Conservation (phyloP, 176 grass and related monocot species). For the Rhynchospora breviuscula region DNA sequence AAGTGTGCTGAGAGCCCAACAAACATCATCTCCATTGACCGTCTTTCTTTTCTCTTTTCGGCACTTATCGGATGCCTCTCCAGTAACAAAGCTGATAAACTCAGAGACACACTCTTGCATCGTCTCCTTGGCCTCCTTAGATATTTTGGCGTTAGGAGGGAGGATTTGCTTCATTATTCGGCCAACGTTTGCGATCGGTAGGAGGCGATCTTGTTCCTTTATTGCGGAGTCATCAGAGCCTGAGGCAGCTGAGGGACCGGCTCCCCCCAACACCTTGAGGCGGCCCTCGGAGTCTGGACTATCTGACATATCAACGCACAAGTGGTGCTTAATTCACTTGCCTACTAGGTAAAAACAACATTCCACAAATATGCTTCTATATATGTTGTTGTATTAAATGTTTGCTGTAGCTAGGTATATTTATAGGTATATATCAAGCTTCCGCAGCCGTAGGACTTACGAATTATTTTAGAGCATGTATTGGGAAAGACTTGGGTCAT, state of each 20-base stretch:
- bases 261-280: not conserved
- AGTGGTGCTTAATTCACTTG: not conserved
- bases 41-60: conserved; percentile 87
- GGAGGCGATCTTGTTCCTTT: conserved; percentile 83
- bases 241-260: not conserved
- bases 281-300: not conserved
- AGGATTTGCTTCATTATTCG: conserved; percentile 88
- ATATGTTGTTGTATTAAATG: conserved; percentile 8
- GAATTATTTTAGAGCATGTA: not conserved
- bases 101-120: conserved; percentile 89
- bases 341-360: conserved; percentile 17
- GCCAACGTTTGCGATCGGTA: conserved; percentile 76
- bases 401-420: not conserved
- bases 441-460: not conserved
- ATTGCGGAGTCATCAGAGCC: conserved; percentile 25
- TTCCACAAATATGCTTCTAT: conserved; percentile 18
- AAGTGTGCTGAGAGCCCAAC: conserved; percentile 63
- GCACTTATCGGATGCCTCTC: conserved; percentile 82
- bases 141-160: conserved; percentile 81
- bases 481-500: not conserved
- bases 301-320: conserved; percentile 19
- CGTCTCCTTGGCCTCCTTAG: conserved; percentile 87
- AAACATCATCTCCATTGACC: conserved; percentile 85
- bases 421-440: conserved; percentile 2
- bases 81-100: conserved; percentile 91